phyloP scores from a whole-genome alignment of 352 stramenopile genomes.

The Phytopythium litorale region DNA sequence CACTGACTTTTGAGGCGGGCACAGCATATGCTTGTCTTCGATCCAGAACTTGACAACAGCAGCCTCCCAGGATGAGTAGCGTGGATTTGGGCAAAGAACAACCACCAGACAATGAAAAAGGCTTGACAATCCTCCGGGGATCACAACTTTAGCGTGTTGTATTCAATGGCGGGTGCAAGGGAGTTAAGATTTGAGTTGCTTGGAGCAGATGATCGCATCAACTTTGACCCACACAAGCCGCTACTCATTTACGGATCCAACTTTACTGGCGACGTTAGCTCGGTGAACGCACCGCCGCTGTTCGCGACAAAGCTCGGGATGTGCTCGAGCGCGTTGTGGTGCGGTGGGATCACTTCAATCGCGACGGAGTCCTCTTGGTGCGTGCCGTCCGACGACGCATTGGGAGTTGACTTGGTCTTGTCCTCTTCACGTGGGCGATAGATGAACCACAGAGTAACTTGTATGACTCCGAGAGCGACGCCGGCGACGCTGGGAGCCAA shows the following conservation, averaged over 20 bases:
- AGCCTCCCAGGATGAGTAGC: neutral
- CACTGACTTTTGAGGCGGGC: neutral
- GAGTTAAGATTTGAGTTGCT: neutral
- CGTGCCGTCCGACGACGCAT: neutral
- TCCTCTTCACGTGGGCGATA: slow-evolving; percentile 4
- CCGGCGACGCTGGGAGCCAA: slow-evolving; percentile 17
- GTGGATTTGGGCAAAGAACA: neutral
- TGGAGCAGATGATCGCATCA: neutral
- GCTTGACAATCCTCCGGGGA: too few relatives aligned
- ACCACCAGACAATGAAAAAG: neutral
- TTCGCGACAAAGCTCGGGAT: neutral
- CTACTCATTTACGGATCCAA: neutral
- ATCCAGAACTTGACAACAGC: neutral
- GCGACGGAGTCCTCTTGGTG: neutral
- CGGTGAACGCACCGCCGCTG: neutral
- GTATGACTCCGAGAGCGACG: slow-evolving; percentile 12
- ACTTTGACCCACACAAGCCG: neutral
- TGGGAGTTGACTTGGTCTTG: neutral
- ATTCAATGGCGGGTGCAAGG: too few relatives aligned
- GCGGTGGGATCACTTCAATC: neutral
- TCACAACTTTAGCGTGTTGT: too few relatives aligned
- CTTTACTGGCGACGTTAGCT: neutral
- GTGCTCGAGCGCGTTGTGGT: neutral
- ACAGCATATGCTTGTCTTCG: neutral
- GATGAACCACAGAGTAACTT: slow-evolving; percentile 24